Evolutionary conservation across 2,329 filamentous ascomycete species (phyloP).

Genomic region (Epichloe glyceriae): DNA sequence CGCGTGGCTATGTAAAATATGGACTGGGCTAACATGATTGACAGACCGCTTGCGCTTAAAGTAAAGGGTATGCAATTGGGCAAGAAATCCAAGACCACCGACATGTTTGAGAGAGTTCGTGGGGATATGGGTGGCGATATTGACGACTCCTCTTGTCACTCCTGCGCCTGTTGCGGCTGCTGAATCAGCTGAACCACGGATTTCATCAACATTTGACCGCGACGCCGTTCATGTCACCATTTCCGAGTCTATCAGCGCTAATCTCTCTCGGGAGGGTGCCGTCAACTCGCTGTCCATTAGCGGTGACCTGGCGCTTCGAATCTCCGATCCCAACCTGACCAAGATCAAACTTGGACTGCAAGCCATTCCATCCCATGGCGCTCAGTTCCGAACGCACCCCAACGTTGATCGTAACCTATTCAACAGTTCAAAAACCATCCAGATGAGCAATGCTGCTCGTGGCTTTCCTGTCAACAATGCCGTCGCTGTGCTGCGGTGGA

Average conservation of each 20-base stretch:
- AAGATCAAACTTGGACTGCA: conserved; percentile 79
- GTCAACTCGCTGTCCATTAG: conserved; percentile 79
- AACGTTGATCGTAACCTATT: conserved; percentile 89
- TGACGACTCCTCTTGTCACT: conserved; percentile 61
- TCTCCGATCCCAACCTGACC: conserved; percentile 76
- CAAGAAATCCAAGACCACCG: conserved; percentile 95
- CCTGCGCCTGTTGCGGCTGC: conserved; percentile 37
- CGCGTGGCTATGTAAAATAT: neutral
- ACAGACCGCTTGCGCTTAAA: conserved; percentile 54
- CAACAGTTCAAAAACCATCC: conserved; percentile 69
- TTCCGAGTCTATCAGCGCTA: conserved; percentile 81
- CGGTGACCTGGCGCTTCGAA: conserved; percentile 83
- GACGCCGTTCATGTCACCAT: conserved; percentile 82
- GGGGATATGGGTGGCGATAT: conserved; percentile 80
- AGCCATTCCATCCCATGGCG: conserved; percentile 65
- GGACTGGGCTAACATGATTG: neutral
- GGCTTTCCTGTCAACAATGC: conserved; percentile 92
- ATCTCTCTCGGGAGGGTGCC: conserved; percentile 75
- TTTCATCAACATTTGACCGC: conserved; percentile 57
- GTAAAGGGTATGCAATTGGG: conserved; percentile 98
- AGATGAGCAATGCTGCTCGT: conserved; percentile 76
- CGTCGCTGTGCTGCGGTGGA: conserved; percentile 88
- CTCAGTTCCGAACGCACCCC: conserved; percentile 88
- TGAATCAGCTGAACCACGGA: conserved; percentile 39
- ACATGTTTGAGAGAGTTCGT: conserved; percentile 93